phyloP scores from a whole-genome alignment of 768 basidiomycete genomes.

The Rhizopogon sp. region DNA sequence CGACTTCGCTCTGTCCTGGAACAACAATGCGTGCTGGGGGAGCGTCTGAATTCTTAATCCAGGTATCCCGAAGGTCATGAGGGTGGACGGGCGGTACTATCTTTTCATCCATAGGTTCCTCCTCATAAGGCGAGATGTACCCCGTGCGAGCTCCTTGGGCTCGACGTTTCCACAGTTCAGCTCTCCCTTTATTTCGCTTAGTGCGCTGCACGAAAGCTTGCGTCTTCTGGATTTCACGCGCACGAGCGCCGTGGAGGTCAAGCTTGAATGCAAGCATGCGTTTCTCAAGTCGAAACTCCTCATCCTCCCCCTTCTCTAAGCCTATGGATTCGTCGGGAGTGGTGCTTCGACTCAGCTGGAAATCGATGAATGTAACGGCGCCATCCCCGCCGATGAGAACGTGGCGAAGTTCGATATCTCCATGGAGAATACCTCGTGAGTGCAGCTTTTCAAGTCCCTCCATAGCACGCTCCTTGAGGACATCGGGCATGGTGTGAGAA shows the following conservation, averaged over 20 bases:
- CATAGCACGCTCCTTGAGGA: conserved; percentile 48
- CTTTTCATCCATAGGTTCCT: conserved; percentile 27
- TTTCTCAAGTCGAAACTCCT: conserved; percentile 47
- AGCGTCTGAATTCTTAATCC: conserved; percentile 30
- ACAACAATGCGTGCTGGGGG: conserved; percentile 31
- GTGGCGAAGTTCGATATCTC: conserved; percentile 42
- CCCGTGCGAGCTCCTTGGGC: conserved; percentile 23
- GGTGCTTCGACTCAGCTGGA: conserved; percentile 35
- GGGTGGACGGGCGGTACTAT: conserved; percentile 27
- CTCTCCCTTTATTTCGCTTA: conserved; percentile 22
- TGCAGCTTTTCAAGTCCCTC: conserved; percentile 47
- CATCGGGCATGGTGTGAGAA: conserved; percentile 48
- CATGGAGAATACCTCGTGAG: conserved; percentile 42
- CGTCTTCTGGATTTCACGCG: conserved; percentile 30
- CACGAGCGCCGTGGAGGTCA: conserved; percentile 35
- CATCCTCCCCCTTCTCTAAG: conserved; percentile 31
- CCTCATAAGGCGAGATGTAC: conserved; percentile 24
- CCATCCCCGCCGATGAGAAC: conserved; percentile 53
- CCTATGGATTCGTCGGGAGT: conserved; percentile 26
- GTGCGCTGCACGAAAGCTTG: conserved; percentile 24
- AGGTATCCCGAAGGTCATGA: conserved; percentile 28
- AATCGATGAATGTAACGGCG: conserved; percentile 50
- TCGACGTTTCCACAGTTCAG: conserved; percentile 23
- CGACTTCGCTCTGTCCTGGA: conserved; percentile 27
- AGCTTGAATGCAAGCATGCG: conserved; percentile 52